Evolutionary conservation across 2,329 filamentous ascomycete genomes (phyloP), one percentile per base, ranked within the genome.

Genomic region (Aspergillus sp.): DNA sequence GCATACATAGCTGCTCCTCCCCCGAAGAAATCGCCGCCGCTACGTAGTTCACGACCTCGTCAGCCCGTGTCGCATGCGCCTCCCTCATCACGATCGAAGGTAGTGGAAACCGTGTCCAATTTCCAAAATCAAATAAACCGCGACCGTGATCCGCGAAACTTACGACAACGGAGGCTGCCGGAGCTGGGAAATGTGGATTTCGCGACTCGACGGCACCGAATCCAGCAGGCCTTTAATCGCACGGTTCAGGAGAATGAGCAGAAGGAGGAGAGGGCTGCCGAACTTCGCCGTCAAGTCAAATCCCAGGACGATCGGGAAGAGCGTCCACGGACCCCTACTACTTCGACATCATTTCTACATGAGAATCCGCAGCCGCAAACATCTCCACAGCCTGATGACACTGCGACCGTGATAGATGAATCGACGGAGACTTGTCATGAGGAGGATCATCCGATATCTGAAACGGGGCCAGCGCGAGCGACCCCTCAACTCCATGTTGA

Each of bases 221-320:
- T 96, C 68, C 89, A 93, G 67, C 86, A 92, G 58, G 92, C 91
- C 14, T 94, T 96, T 74, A 93, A 87, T 67, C 91, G 90, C 71
- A 91, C 90, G n/a, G 87, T 95, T 52, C 85, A 89, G 63, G 89
- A 91, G 70, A 89, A 80, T 67, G 71, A 77, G 57, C 68, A 74
- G 63, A 87, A 90, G 70, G 87, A 84, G 59, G 82, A 69, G 77
- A 82, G 71, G 54, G 83, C 83, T 36, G 82, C 82, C 22, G 83
- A 86, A 62, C 83, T 81, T 62, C 71, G 74, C 69, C 72, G 74
- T 65, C 63, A 68, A 63, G 67, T 70, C 63, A 65, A 68, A 65
- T 68, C 67, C 64, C 78, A 81, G 62, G 82, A 75, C 67, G 79
- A 80, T 70, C 82, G 84, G 63, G 73, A 82, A 69, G 80, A 84